These are phyloP conservation scores for Lecanosticta acicola DNA, from an alignment of 2,329 filamentous ascomycete genomes.

Conservation along the genomic window DNA sequence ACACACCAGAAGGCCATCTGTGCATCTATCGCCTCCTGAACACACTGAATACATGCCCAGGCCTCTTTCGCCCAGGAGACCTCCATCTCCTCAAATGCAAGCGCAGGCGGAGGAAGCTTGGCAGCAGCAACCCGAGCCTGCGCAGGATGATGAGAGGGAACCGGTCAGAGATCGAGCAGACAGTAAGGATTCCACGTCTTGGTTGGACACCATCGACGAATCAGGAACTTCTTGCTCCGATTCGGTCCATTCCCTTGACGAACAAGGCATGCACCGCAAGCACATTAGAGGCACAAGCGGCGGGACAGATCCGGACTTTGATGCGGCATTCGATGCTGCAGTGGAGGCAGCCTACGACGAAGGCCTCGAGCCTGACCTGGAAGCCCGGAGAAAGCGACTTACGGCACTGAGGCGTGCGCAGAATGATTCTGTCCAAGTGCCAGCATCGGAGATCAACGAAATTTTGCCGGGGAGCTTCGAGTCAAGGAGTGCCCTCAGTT, in stretches of 20 bases:
- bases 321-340: slow-evolving; percentile 87
- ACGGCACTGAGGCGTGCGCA: slow-evolving; percentile 16
- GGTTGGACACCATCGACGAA: slow-evolving; percentile 62
- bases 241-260: slow-evolving; percentile 64
- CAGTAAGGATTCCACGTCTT: slow-evolving; percentile 29
- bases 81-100: slow-evolving; percentile 42
- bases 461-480: slow-evolving; percentile 16
- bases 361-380: slow-evolving; percentile 67
- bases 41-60: slow-evolving; percentile 57
- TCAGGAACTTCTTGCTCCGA: slow-evolving; percentile 73
- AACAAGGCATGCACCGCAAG: slow-evolving; percentile 63
- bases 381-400: slow-evolving; percentile 36
- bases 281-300: slow-evolving; percentile 64
- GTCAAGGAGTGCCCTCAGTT: slow-evolving; percentile 4
- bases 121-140: slow-evolving; percentile 11
- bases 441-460: slow-evolving; percentile 22
- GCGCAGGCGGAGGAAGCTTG: slow-evolving; percentile 13
- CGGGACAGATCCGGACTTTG: slow-evolving; percentile 81
- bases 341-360: slow-evolving; percentile 96
- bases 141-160: background rate
- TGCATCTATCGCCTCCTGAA: slow-evolving; percentile 32
- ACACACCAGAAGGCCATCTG: slow-evolving; percentile 5
- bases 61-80: slow-evolving; percentile 62
- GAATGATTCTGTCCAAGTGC: slow-evolving; percentile 21
- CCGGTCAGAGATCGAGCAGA: slow-evolving; percentile 11